Evolutionary conservation across 2,329 filamentous ascomycete species (phyloP).

Genomic region (Thielaviopsis cerberus): DNA sequence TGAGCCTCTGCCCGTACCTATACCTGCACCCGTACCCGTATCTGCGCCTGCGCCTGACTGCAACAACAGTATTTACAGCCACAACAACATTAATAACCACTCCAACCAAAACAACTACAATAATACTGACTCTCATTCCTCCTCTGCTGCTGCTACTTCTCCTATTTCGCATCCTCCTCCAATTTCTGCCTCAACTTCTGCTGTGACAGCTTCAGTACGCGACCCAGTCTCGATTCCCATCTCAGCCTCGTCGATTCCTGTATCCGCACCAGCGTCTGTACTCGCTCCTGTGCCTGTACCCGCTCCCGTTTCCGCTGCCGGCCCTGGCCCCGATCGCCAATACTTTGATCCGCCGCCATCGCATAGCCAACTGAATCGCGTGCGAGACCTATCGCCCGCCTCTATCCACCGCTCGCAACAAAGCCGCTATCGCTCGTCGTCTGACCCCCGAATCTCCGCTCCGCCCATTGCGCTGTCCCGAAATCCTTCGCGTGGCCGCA

Average conservation of each 20-base stretch:
- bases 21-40: not conserved
- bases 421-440: slow-evolving; percentile 11
- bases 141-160: not conserved
- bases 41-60: not conserved
- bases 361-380: slow-evolving; percentile 10
- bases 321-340: not conserved
- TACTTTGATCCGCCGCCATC: slow-evolving; percentile 2
- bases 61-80: not conserved
- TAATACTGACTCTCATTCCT: not conserved
- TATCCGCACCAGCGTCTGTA: too few species aligned
- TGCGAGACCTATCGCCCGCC: slow-evolving; percentile 10
- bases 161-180: not conserved
- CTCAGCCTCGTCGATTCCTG: not conserved
- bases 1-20: not conserved
- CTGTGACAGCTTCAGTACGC: not conserved
- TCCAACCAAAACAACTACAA: not conserved
- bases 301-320: not conserved
- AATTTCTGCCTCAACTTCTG: not conserved
- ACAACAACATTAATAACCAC: not conserved
- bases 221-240: not conserved
- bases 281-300: not conserved
- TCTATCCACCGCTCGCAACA: slow-evolving; percentile 5
- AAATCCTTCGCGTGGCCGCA: slow-evolving; percentile 10
- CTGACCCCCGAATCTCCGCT: slow-evolving; percentile 5
- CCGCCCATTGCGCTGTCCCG: slow-evolving; percentile 5